Evolutionary conservation across 768 basidiomycete species (phyloP).

Genomic region (Roridomyces roridus): DNA sequence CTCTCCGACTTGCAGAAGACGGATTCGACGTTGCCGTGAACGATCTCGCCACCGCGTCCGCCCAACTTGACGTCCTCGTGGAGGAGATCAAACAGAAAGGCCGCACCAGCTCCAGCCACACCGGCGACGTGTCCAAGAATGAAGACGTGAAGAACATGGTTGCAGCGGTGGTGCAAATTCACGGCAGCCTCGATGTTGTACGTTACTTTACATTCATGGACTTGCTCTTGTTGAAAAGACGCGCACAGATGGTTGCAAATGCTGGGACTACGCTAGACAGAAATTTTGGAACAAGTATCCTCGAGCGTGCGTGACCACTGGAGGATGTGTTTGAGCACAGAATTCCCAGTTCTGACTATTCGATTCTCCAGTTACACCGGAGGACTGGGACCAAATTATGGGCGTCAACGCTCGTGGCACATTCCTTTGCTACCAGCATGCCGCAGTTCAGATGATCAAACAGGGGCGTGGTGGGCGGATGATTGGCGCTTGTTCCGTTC

Average conservation of each 20-base stretch:
- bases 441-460: constrained; percentile 44
- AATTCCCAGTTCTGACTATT: neutral
- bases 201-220: constrained; percentile 1
- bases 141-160: constrained; percentile 32
- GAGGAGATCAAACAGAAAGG: constrained; percentile 17
- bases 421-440: constrained; percentile 44
- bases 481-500: constrained; percentile 44
- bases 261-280: constrained; percentile 33
- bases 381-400: constrained; percentile 33
- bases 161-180: constrained; percentile 26
- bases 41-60: constrained; percentile 31
- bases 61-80: constrained; percentile 20
- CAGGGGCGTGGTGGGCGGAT: constrained; percentile 48
- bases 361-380: constrained; percentile 16
- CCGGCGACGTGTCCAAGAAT: constrained; percentile 27
- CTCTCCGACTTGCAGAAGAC: constrained; percentile 40
- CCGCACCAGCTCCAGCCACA: neutral
- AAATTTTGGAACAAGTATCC: neutral
- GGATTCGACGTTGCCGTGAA: constrained; percentile 43
- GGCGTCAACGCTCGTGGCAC: constrained; percentile 38
- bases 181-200: constrained; percentile 38
- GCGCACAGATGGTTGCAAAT: constrained; percentile 44
- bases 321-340: too few species aligned
- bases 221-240: neutral
- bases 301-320: constrained; percentile 15